Evolutionary conservation across 192 early-diverging fungal species (phyloP).

Genomic region (Coemansia biformis): DNA sequence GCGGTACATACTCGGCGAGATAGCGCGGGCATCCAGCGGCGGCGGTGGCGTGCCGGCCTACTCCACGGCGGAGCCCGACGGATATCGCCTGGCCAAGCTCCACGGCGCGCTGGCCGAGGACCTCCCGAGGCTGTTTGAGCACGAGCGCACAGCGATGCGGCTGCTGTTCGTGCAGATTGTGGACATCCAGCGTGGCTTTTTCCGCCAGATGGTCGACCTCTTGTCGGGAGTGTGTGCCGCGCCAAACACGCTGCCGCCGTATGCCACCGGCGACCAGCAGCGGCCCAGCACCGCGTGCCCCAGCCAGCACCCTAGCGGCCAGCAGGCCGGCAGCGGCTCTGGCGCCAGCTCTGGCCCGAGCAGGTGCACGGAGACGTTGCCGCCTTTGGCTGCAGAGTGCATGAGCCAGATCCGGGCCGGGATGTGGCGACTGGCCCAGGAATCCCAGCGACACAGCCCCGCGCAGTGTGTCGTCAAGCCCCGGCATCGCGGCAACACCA

Average conservation of each 20-base stretch:
- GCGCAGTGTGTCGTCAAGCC: constrained; percentile 21
- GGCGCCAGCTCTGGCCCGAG: constrained; percentile 4
- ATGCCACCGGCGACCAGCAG: background rate
- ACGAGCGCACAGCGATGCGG: constrained; percentile 30
- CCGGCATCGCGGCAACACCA: constrained; percentile 21
- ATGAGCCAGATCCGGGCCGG: constrained; percentile 24
- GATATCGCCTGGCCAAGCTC: constrained; percentile 10
- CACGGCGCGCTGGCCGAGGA: constrained; percentile 23
- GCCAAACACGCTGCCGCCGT: too few species aligned
- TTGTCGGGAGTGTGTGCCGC: constrained; percentile 1
- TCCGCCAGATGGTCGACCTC: constrained; percentile 4
- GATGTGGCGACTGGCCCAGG: constrained; percentile 30
- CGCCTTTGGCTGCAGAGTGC: constrained; percentile 27
- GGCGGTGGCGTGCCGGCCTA: too few species aligned
- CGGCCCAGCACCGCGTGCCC: background rate
- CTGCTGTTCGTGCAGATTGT: constrained; percentile 23
- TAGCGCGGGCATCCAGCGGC: constrained; percentile 14
- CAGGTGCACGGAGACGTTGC: constrained; percentile 2
- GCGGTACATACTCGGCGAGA: constrained; percentile 32
- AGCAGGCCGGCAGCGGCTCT: background rate
- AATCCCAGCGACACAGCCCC: constrained; percentile 12
- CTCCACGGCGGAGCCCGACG: constrained; percentile 11
- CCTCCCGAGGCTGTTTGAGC: constrained; percentile 42
- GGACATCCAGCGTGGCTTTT: constrained; percentile 33
- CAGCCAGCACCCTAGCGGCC: background rate